A percentile compares a stretch with the other conserved stretches of the same genome.
Conservation (phyloP, 2,329 filamentous ascomycete species). For the Microcyclosporella mali region DNA sequence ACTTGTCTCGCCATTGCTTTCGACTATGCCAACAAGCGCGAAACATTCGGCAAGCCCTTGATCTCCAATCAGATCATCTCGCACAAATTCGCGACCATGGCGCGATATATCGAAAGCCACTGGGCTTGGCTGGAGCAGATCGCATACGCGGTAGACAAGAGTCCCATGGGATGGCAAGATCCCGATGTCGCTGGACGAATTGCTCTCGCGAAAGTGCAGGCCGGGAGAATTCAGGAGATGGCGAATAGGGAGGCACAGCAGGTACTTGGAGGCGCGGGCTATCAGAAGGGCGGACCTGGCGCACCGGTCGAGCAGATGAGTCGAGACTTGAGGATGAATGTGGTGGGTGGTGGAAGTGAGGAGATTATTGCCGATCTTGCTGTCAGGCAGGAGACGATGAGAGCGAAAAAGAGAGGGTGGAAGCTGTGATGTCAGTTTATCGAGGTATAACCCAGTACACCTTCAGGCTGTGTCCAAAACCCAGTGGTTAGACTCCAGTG, state of each 20-base stretch:
- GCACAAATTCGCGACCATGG: conserved; percentile 28
- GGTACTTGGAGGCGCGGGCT: conserved; percentile 49
- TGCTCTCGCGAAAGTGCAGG: conserved; percentile 48
- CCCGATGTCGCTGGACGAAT: conserved; percentile 47
- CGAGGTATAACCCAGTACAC: no score
- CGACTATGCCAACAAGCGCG: conserved; percentile 29
- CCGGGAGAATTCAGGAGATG: conserved; percentile 48
- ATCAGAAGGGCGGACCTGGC: conserved; percentile 47
- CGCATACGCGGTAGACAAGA: conserved; percentile 28
- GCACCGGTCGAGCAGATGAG: conserved; percentile 50
- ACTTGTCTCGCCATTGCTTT: conserved; percentile 26
- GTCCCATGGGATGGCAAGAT: conserved; percentile 26
- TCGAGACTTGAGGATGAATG: conserved; percentile 46
- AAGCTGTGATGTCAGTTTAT: no score
- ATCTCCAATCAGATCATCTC: conserved; percentile 32
- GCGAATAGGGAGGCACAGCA: conserved; percentile 52
- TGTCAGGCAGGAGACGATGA: conserved; percentile 31
- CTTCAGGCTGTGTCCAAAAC: no score
- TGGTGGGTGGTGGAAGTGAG: conserved; percentile 32
- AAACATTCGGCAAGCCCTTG: conserved; percentile 32
- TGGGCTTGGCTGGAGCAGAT: conserved; percentile 30
- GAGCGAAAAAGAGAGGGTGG: conserved; percentile 38
- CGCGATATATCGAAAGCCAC: conserved; percentile 28
- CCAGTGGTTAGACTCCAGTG: no score
- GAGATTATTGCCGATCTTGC: conserved; percentile 33